Conservation (phyloP, 805 yeast species). For the Metschnikowia baotianmanensis region DNA sequence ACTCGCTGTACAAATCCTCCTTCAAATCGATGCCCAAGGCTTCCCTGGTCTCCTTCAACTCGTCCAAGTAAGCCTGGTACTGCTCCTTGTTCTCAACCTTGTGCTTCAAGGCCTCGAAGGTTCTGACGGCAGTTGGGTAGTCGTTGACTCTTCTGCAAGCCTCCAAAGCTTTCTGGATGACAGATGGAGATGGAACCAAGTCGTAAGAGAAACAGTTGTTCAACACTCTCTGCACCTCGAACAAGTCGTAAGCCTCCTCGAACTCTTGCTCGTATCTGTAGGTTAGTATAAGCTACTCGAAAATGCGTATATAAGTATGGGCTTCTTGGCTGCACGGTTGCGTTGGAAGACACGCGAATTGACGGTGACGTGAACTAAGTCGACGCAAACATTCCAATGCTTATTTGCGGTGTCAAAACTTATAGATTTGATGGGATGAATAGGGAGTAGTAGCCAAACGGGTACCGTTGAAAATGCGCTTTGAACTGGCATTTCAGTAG, state of each 20-base stretch:
- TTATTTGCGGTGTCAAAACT: too few species aligned
- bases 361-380: too few species aligned
- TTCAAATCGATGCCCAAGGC: slow-evolving; percentile 91
- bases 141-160: slow-evolving; percentile 99
- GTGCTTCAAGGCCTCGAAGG: slow-evolving; percentile 93
- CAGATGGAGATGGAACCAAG: slow-evolving; percentile 96
- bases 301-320: too few species aligned
- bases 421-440: too few species aligned
- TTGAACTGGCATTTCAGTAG: too few species aligned
- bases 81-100: slow-evolving; percentile 94
- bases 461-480: too few species aligned
- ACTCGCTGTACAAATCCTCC: slow-evolving; percentile 68
- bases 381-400: too few species aligned
- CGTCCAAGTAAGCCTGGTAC: slow-evolving; percentile 94
- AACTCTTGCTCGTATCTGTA: slow-evolving; percentile 89
- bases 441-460: too few species aligned
- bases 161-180: slow-evolving; percentile 90
- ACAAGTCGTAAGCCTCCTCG: slow-evolving; percentile 62
- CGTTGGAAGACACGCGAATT: too few species aligned
- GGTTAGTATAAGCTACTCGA: slow-evolving; percentile 25
- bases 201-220: slow-evolving; percentile 98
- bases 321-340: too few species aligned
- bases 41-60: slow-evolving; percentile 84
- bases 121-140: slow-evolving; percentile 97
- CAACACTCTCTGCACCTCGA: slow-evolving; percentile 73